Percentiles rank a stretch among this genome's conserved stretches.
Conservation (phyloP, 2,329 filamentous ascomycete genomes). For the Emergomyces orientalis region DNA sequence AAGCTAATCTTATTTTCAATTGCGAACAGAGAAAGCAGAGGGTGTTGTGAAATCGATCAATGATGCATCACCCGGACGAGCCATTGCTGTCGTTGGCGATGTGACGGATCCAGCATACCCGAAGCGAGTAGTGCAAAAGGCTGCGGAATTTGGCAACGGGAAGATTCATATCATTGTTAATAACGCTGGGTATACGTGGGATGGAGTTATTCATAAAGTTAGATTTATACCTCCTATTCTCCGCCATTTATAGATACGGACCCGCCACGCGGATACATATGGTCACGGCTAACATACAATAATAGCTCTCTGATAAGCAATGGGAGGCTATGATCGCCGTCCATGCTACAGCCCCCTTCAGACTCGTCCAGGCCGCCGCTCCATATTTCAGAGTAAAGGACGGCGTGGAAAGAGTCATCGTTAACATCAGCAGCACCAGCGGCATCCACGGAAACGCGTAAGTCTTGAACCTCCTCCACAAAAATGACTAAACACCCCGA, state of each 20-base stretch:
- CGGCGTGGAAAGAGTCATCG: constrained; percentile 64
- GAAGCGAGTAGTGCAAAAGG: constrained; percentile 59
- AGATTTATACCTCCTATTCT: constrained; percentile 9
- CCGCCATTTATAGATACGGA: neutral
- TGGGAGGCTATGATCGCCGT: constrained; percentile 81
- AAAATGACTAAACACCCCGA: constrained; percentile 3
- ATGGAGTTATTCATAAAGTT: constrained; percentile 79
- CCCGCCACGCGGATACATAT: neutral
- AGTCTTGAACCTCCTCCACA: constrained; percentile 12
- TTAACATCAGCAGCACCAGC: constrained; percentile 76
- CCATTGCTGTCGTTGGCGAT: constrained; percentile 67
- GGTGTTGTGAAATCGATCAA: constrained; percentile 63
- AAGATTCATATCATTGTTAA: constrained; percentile 90
- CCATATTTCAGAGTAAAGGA: constrained; percentile 84
- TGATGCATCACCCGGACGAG: constrained; percentile 49
- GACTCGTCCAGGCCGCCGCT: constrained; percentile 66
- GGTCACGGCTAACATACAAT: neutral
- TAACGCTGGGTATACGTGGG: constrained; percentile 89
- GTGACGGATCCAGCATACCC: constrained; percentile 64
- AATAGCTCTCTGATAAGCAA: constrained; percentile 55
- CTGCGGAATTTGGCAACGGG: constrained; percentile 70
- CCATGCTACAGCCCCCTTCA: constrained; percentile 79
- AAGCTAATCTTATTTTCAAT: constrained; percentile 11
- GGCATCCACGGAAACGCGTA: constrained; percentile 73
- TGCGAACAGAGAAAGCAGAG: constrained; percentile 54